Conservation (phyloP, 768 basidiomycete species). For the Suillus weaverae region DNA sequence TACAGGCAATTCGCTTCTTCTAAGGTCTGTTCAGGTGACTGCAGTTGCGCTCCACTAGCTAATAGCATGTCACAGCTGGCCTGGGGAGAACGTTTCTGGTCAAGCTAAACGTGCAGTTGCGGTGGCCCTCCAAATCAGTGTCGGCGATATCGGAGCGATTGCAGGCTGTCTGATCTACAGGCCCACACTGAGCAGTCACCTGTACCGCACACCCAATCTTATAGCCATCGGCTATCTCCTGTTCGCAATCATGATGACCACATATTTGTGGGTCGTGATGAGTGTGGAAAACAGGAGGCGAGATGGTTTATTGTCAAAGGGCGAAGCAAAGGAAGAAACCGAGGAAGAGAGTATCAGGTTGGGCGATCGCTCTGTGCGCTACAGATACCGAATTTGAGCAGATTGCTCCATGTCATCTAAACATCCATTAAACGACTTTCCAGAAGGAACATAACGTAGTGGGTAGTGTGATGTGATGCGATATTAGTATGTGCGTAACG, state of each 20-base stretch:
- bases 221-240: constrained; percentile 61
- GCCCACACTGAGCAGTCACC: constrained; percentile 45
- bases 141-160: constrained; percentile 62
- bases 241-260: constrained; percentile 44
- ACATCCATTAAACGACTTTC: constrained; percentile 7
- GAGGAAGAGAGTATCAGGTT: constrained; percentile 24
- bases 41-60: background rate
- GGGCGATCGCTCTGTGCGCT: constrained; percentile 32
- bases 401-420: background rate
- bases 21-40: constrained; percentile 40
- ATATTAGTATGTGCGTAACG: constrained; percentile 9
- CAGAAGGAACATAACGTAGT: constrained; percentile 22
- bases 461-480: constrained; percentile 13
- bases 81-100: constrained; percentile 65
- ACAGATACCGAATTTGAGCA: constrained; percentile 29
- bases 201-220: constrained; percentile 55
- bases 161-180: constrained; percentile 57
- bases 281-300: constrained; percentile 49
- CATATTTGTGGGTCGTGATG: constrained; percentile 51
- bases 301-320: constrained; percentile 26
- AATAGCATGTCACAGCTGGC: constrained; percentile 44
- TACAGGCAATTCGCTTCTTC: constrained; percentile 54
- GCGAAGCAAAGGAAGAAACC: constrained; percentile 18
- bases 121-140: constrained; percentile 62
- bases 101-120: constrained; percentile 67